Conservation (phyloP, 306 rosid species). For the Inga leiocalycina region DNA sequence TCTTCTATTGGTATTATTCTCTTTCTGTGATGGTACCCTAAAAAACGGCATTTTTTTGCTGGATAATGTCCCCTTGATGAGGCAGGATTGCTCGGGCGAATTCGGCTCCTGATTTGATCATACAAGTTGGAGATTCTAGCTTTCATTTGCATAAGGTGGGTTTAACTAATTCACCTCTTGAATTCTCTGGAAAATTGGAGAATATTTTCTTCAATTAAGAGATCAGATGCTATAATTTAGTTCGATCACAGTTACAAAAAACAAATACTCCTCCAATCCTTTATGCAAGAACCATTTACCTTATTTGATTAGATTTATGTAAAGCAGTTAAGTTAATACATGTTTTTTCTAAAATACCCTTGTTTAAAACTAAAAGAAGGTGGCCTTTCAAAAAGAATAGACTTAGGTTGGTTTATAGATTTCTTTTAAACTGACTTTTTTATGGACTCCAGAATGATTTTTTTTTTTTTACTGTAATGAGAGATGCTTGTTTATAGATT, state of each 20-base stretch:
- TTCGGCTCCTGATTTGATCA: slow-evolving; percentile 53
- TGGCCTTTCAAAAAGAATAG: too few species aligned
- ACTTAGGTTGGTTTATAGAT: too few species aligned
- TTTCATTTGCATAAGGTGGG: slow-evolving; percentile 88
- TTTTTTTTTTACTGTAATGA: too few species aligned
- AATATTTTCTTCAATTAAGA: neutral
- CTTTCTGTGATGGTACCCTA: neutral
- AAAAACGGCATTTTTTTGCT: neutral
- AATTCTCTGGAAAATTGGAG: neutral
- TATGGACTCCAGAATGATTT: too few species aligned
- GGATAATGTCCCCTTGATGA: neutral
- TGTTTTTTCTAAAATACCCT: too few species aligned
- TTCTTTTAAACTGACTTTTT: too few species aligned
- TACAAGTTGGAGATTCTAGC: slow-evolving; percentile 67
- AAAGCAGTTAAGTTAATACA: too few species aligned
- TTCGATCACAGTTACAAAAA: neutral
- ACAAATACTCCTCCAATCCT: neutral
- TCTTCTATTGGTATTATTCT: neutral
- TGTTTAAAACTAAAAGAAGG: too few species aligned
- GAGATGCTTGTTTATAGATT: too few species aligned
- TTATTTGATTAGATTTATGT: too few species aligned
- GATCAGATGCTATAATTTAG: neutral
- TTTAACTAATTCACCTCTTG: slow-evolving; percentile 14
- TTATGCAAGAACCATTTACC: too few species aligned
- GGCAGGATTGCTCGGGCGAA: slow-evolving; percentile 65